Base-by-base conservation (phyloP, 331 rosid genomes). In the Ulmus americana region DNA sequence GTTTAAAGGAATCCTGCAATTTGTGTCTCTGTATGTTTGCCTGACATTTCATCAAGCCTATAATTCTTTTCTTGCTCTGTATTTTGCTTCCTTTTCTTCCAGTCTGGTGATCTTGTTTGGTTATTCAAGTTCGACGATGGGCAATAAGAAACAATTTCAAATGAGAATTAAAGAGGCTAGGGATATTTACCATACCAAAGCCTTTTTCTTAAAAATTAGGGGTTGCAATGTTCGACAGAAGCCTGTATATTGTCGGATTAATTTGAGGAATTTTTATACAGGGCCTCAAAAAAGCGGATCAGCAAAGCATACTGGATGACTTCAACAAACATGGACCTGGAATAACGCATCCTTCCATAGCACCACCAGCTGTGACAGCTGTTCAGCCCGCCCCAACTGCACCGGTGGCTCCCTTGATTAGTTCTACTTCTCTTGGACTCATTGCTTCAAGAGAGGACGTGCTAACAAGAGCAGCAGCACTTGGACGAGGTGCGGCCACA, bases 401-500 rank as follows among this genome's bases (percentile, higher is more conserved):
- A 44, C 82, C 90, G 0, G 52, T 71, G 18, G 88, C 85, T 71
- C 74, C 90, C 16, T 77, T 75, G 43, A 76, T 83, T 45, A 83
- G 52, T 75, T 80, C 86, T 56, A 41, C 80, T 39, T 72, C 91
- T 1, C 68, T 68, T n/a, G 97, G 90, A 55, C 83, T 87, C 22
- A 39, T 76, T 1, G 82, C 86, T 46, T 82, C 97, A 4, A 70
- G 90, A 61, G 98, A 89, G 69, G 97, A 92, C 70, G 98, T 92
- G 65, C 80, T 92, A 16, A 80, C 98, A 42, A 78, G 97, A 74
- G 98, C 98, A 18, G 98, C 98, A 66, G 98, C 95, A 14, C 95
- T 92, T 22, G 98, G 98, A 78, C 87, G 97, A 63, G 98, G 98
- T 63, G 98, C 98, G 1, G 97, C 98, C 72, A 87, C 97, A 4